Evolutionary conservation across 805 yeast genomes (phyloP), one percentile per base, ranked within the genome.

Genomic region (Candida insectorum): DNA sequence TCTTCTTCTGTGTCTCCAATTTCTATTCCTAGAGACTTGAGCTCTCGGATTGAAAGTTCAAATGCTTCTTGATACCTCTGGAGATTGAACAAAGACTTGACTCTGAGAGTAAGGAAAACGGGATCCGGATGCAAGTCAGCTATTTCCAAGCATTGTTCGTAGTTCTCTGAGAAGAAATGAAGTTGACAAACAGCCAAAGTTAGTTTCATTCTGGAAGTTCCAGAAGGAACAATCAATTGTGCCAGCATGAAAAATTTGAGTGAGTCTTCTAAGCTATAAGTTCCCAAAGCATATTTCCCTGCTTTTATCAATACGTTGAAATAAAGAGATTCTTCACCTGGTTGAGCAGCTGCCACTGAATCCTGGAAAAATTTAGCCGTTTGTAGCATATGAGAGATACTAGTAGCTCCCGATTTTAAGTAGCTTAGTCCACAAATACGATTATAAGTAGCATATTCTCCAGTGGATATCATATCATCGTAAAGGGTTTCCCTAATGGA

Each of bases 211-310:
- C 41, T 44, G 4, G 42, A 38, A n/a, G 38, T 21, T 18, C 52
- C 59, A 3, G 33, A 27, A 4, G 41, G 26, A 7, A 36, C 39
- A 4, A 60, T 47, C 26, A 64, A 53, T 24, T 51, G 48, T 0
- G 75, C 66, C 1, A 58, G 52, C 14, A 53, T 50, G 28, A 71
- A 65, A 37, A 60, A 70, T n/a, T 47, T 40, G 20, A 70, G 51
- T 0, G 77, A 68, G 26, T 63, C 48, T 17, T 48, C 51, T 36
- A 65, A 58, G 41, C 70, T 74, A 30, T 62, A 68, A 8, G 67
- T 60, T 8, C 65, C 62, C 28, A 66, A 63, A 1, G 76, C 72
- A 36, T 55, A 55, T 31, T 57, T 54, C 2, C 76, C 76, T 0
- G 77, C 75, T 14, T 56, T 53, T 4, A 63, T 52, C 25, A 73